Evolutionary conservation across 805 yeast genomes (phyloP), one percentile per base, ranked within the genome.

Genomic region (Ogataea siamensis): DNA sequence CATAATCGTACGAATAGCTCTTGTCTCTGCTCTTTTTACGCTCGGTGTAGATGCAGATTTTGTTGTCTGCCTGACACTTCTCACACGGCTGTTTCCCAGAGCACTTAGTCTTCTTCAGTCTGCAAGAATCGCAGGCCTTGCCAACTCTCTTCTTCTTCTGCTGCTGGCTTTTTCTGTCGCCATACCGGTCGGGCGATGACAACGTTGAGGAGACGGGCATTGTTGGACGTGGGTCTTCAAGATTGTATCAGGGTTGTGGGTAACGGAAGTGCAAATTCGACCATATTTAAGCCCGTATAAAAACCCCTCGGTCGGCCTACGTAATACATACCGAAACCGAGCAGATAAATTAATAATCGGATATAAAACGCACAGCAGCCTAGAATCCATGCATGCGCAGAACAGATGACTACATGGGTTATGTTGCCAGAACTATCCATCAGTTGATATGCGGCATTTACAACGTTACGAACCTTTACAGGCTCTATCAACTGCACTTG

Each of bases 21-120:
- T 77, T 78, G 32, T 79, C 83, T 40, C 66, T 72, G 33, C 64
- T 62, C 46, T 70, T 72, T 53, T 69, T 72, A 51, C 77, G 67
- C 44, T 78, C 80, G 2, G 78, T 71, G 51, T 74, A 78, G 2
- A 76, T 71, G 54, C 84, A 78, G 21, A 77, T 67, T 52, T 74
- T 76, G 57, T 78, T 78, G 46, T 76, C 81, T 7, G 66, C 60
- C 7, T 66, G 54, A 51, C 84, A 78, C 38, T 74, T 67, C 24
- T 70, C 68, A 48, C 84, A 78, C 1, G 84, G 83, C 45, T 74
- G 74, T 34, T 69, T 68, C 14, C 84, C 84, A 41, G 76, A 78
- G 54, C 84, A 78, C 45, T 77, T 78, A 5, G 82, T 77, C 59
- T 78, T 78, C 51, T 77, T 78, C 39, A 77, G 65, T 28, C 84